These are phyloP conservation scores for Henckelia pumila DNA, from an alignment of 257 asterid species.

Conservation along the genomic window DNA sequence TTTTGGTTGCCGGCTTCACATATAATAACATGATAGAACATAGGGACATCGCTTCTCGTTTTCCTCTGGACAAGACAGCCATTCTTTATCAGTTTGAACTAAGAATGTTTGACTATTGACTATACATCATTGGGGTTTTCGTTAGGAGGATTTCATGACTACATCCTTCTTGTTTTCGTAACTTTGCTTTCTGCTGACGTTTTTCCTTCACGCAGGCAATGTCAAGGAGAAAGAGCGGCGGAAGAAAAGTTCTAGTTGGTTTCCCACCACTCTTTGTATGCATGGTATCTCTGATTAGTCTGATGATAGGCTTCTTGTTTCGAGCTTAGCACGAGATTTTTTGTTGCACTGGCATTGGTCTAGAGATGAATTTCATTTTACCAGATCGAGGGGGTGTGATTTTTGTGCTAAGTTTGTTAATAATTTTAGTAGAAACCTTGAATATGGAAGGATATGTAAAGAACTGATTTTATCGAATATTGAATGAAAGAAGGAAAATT, in stretches of 20 bases:
- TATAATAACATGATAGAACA: neutral
- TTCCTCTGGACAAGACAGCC: neutral
- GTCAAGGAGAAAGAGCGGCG: slow-evolving; percentile 34
- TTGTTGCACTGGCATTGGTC: slow-evolving; percentile 21
- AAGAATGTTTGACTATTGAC: neutral
- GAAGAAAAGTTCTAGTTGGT: slow-evolving; percentile 51
- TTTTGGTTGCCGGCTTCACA: neutral
- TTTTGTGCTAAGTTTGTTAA: slow-evolving; percentile 25
- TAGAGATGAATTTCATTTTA: neutral
- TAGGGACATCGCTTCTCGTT: neutral
- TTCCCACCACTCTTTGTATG: slow-evolving; percentile 70
- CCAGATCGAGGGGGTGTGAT: slow-evolving; percentile 20
- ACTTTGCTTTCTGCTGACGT: neutral
- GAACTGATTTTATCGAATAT: slow-evolving; percentile 30
- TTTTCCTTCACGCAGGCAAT: slow-evolving; percentile 39
- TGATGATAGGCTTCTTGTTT: slow-evolving; percentile 44
- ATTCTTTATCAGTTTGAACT: neutral
- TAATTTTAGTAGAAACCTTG: slow-evolving; percentile 22
- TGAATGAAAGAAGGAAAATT: neutral
- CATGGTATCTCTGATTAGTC: slow-evolving; percentile 64
- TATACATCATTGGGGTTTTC: neutral
- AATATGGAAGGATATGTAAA: slow-evolving; percentile 26
- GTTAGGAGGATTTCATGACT: neutral
- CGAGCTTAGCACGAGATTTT: slow-evolving; percentile 25
- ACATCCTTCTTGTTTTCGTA: neutral